Base-by-base conservation (phyloP, 2,329 filamentous ascomycete species). In the Colletotrichum musae region DNA sequence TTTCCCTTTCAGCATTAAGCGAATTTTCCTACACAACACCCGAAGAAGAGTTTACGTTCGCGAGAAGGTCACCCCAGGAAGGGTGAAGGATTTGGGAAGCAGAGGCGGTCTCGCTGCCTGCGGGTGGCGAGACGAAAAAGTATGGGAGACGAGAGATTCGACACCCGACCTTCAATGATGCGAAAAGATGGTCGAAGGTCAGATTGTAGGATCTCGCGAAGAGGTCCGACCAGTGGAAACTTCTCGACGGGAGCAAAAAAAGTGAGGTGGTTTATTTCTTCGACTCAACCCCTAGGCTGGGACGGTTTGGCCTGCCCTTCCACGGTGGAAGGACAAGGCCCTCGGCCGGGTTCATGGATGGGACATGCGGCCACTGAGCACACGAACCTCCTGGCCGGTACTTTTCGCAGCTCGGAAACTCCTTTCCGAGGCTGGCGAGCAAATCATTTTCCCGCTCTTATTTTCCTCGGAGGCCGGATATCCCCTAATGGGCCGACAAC, bases 1-100 rank as follows among this genome's bases (percentile, higher is more conserved):
- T 60, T 73, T 74, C 71, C 73, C 71, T 68, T 58, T 64, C 73
- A 74, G 69, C 73, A 75, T 75, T 73, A 67, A 74, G 60, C 67
- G 68, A 51, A 50, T 68, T 70, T 73, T 71, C 58, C 74, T 65
- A 73, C 68, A 72, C 48, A 70, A 60, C 73, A 75, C 74, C 64
- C 56, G 32, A 68, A 47, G 62, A 65, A 62, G 62, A 70, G 62
- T 64, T 72, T 51, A 64, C 47, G 57, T 63, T 64, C 70, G 67
- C 66, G 57, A 63, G 57, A 68, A 53, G 58, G 57, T 68, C 54
- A 48, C 61, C 59, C 66, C 65, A 60, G 69, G 65, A 57, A 58
- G 65, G 65, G 65, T 60, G 58, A 39, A 51, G 65, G 59, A 13
- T 45, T 57, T 56, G 64, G 54, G 41, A 64, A 50, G 47, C 12